phyloP scores from a whole-genome alignment of 768 basidiomycete species.

The Dioszegia aurantiaca region DNA sequence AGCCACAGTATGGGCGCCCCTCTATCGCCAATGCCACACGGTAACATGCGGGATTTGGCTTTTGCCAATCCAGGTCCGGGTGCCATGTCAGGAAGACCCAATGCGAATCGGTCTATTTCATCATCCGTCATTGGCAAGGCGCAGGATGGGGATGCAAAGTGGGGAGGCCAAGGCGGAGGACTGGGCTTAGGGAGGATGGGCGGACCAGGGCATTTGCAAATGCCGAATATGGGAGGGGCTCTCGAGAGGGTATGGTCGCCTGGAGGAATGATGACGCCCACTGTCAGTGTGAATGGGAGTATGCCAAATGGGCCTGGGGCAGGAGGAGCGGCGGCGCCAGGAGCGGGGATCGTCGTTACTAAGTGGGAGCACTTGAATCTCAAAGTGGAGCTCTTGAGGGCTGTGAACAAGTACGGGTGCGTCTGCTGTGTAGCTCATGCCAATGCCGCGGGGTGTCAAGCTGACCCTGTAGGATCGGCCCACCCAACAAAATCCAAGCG shows the following conservation, averaged over 20 bases:
- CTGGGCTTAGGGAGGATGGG: conserved; percentile 5
- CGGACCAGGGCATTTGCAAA: conserved; percentile 10
- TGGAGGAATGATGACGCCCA: conserved; percentile 18
- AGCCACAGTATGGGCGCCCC: not conserved
- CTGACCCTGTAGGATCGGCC: conserved; percentile 67
- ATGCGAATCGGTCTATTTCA: conserved; percentile 29
- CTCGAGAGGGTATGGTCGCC: conserved; percentile 11
- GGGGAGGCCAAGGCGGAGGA: conserved; percentile 9
- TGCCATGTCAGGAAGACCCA: conserved; percentile 14
- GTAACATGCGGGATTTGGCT: not conserved
- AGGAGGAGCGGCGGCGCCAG: conserved; percentile 30
- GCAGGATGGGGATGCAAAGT: conserved; percentile 23
- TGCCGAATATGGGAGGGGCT: conserved; percentile 13
- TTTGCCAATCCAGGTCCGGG: not conserved
- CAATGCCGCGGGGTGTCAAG: not conserved
- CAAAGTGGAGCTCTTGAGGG: conserved; percentile 79
- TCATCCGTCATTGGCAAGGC: conserved; percentile 22
- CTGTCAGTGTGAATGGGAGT: conserved; percentile 2
- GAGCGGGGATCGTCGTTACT: conserved; percentile 62
- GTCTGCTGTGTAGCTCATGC: conserved; percentile 44
- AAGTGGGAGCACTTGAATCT: conserved; percentile 95
- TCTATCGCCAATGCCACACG: conserved; percentile 3
- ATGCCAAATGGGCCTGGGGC: too few species aligned
- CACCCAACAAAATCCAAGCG: conserved; percentile 98
- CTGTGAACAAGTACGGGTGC: conserved; percentile 89